Evolutionary conservation across 2,329 filamentous ascomycete genomes (phyloP).

Genomic region (Tolypocladium sp.): DNA sequence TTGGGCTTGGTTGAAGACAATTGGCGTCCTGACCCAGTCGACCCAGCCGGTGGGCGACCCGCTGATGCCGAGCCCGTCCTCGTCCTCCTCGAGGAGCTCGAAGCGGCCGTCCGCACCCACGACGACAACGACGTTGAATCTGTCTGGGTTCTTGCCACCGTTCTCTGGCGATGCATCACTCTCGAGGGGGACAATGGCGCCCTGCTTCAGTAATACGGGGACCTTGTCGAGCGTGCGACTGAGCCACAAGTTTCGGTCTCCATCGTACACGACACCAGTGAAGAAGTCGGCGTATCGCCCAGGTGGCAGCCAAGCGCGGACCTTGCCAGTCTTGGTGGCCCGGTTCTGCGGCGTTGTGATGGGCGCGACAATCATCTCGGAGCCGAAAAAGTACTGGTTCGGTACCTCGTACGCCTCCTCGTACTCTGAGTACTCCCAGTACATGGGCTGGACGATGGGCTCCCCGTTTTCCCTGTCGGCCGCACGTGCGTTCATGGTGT

Average conservation of each 20-base stretch:
- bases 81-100: conserved; percentile 7
- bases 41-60: neutral
- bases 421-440: conserved; percentile 46
- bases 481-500: conserved; percentile 44
- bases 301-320: conserved; percentile 48
- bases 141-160: conserved; percentile 35
- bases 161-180: conserved; percentile 28
- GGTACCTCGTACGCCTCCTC: conserved; percentile 46
- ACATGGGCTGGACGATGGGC: conserved; percentile 51
- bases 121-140: conserved; percentile 38
- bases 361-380: conserved; percentile 45
- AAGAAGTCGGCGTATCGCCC: conserved; percentile 48
- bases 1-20: conserved; percentile 4
- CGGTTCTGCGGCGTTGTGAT: conserved; percentile 41
- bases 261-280: conserved; percentile 47
- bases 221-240: conserved; percentile 38
- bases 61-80: neutral
- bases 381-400: conserved; percentile 52
- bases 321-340: conserved; percentile 34
- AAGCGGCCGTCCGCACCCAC: conserved; percentile 38
- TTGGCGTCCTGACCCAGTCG: conserved; percentile 5
- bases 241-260: conserved; percentile 40
- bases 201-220: conserved; percentile 46
- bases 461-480: conserved; percentile 31
- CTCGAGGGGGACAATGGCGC: conserved; percentile 50